A percentile compares a stretch with the other conserved stretches of the same genome.
phyloP scores from a whole-genome alignment of 768 basidiomycete genomes.

The Piloderma croceum region DNA sequence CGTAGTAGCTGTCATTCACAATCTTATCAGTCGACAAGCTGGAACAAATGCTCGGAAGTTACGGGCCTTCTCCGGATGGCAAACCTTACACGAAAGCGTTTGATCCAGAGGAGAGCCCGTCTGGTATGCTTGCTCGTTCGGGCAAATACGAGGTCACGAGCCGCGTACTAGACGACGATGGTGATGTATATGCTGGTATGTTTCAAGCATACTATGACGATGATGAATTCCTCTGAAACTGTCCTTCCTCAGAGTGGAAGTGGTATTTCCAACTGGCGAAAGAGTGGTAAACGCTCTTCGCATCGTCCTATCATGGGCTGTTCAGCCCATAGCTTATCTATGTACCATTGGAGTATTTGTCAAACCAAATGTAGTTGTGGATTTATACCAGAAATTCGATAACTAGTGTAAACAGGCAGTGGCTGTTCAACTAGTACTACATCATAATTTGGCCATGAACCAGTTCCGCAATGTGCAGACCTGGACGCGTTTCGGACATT shows the following conservation, averaged over 20 bases:
- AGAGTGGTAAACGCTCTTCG: constrained; percentile 65
- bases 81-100: constrained; percentile 73
- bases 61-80: constrained; percentile 65
- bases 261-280: constrained; percentile 92
- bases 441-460: too few relatives aligned
- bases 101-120: constrained; percentile 46
- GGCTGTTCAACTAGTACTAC: too few relatives aligned
- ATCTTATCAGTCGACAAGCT: constrained; percentile 71
- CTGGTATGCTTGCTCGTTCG: constrained; percentile 78
- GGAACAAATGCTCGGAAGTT: constrained; percentile 93
- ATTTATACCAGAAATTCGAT: too few relatives aligned
- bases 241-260: constrained; percentile 34
- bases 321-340: too few relatives aligned
- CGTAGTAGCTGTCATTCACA: constrained; percentile 4
- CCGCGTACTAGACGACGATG: constrained; percentile 86
- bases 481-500: too few relatives aligned
- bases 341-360: too few relatives aligned
- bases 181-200: constrained; percentile 71
- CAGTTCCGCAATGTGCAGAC: too few relatives aligned
- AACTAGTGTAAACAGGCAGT: too few relatives aligned
- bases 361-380: too few relatives aligned
- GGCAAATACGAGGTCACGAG: constrained; percentile 76
- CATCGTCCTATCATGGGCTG: too few relatives aligned
- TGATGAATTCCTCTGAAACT: not conserved
- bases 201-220: constrained; percentile 8